Conservation (phyloP, 139 green algal genomes). For the Chlorella sp. region DNA sequence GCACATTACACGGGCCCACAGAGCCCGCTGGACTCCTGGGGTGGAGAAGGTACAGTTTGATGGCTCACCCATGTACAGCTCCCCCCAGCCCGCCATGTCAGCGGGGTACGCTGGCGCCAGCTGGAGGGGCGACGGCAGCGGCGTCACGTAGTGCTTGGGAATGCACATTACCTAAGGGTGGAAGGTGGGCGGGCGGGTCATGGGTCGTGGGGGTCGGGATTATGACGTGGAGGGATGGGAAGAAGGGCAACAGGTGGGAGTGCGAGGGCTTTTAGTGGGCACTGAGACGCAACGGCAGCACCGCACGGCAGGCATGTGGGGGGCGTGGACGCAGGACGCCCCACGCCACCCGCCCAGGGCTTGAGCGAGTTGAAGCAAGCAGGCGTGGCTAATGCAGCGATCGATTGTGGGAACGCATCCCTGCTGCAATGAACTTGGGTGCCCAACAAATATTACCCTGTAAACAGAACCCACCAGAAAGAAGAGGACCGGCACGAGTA, state of each 20-base stretch:
- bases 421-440: too few species aligned
- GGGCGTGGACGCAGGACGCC: too few species aligned
- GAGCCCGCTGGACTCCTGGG: too few species aligned
- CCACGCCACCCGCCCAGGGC: background rate
- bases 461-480: slow-evolving; percentile 39
- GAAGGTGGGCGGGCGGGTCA: background rate
- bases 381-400: too few species aligned
- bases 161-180: slow-evolving; percentile 65
- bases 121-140: slow-evolving; percentile 41
- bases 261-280: too few species aligned
- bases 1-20: too few species aligned
- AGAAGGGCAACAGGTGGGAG: background rate
- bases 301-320: too few species aligned
- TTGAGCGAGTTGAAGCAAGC: too few species aligned
- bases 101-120: slow-evolving; percentile 44
- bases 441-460: too few species aligned
- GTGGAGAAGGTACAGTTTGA: too few species aligned
- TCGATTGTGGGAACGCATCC: too few species aligned
- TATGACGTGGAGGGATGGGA: background rate
- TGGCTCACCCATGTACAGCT: slow-evolving; percentile 59
- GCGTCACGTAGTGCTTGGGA: slow-evolving; percentile 77
- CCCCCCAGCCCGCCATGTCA: slow-evolving; percentile 46
- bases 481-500: slow-evolving; percentile 49
- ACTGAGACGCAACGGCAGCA: too few species aligned
- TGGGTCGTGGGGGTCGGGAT: background rate